Percentiles rank a stretch among this genome's conserved stretches.
Evolutionary conservation across 1,139 yeast genomes (phyloP).

Genomic region (Entelexis paramagnoliae): DNA sequence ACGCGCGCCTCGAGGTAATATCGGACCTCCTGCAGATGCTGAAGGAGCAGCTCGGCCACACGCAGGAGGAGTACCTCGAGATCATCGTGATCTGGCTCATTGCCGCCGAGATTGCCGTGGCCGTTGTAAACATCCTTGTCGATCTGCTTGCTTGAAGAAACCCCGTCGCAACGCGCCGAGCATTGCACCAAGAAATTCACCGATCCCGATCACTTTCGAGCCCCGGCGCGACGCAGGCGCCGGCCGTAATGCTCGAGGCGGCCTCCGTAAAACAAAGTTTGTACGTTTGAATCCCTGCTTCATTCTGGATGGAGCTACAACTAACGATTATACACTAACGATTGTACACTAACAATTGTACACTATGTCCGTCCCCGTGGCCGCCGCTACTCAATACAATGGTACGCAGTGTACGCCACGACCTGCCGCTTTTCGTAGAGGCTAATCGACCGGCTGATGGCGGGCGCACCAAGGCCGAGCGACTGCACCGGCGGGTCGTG

Average conservation of each 20-base stretch:
- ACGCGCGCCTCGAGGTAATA: constrained; percentile 86
- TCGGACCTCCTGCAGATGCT: constrained; percentile 89
- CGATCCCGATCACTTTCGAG: too few relatives aligned
- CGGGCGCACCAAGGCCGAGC: constrained; percentile 8
- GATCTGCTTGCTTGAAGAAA: constrained; percentile 26
- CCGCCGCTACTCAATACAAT: background rate
- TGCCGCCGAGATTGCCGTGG: constrained; percentile 84
- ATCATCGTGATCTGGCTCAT: constrained; percentile 86
- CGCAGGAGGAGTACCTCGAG: constrained; percentile 76
- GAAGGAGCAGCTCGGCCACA: constrained; percentile 91
- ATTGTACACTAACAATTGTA: background rate
- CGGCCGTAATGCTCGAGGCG: background rate
- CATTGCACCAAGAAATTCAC: too few relatives aligned
- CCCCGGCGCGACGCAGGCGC: too few relatives aligned
- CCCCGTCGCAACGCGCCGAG: too few relatives aligned
- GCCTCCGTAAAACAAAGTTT: too few relatives aligned
- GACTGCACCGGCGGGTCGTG: constrained; percentile 27
- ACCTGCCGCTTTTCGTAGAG: constrained; percentile 8
- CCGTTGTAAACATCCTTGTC: constrained; percentile 53
- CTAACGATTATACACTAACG: background rate
- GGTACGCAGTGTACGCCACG: constrained; percentile 1
- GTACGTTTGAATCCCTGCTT: background rate
- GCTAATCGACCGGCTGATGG: background rate
- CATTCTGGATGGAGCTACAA: background rate
- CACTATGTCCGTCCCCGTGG: background rate